Percentiles rank a stretch among this genome's conserved stretches.
phyloP scores from a whole-genome alignment of 192 early-diverging fungal genomes.

The Coemansia sp. region DNA sequence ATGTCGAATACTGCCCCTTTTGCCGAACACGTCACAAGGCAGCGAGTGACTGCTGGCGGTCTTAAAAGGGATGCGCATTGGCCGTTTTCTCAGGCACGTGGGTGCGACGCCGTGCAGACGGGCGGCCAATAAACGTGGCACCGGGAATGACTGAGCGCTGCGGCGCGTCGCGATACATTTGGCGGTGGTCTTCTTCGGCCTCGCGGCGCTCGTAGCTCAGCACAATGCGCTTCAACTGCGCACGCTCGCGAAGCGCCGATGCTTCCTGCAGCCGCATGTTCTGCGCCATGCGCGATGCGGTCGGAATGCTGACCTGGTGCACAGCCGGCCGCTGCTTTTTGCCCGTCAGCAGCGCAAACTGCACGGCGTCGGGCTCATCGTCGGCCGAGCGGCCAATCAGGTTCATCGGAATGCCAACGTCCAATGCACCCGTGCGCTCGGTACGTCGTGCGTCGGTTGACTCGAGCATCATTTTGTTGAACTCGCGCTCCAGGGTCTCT shows the following conservation, averaged over 20 bases:
- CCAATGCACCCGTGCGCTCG: conserved; percentile 62
- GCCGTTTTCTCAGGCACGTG: conserved; percentile 1
- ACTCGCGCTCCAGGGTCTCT: conserved; percentile 87
- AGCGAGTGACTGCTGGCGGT: conserved; percentile 1
- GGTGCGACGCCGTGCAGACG: conserved; percentile 14
- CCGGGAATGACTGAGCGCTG: conserved; percentile 19
- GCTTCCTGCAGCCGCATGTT: conserved; percentile 83
- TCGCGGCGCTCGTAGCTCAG: conserved; percentile 76
- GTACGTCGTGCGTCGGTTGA: conserved; percentile 79
- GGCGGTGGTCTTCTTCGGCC: conserved; percentile 35
- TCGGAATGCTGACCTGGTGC: conserved; percentile 43
- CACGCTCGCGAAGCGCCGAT: conserved; percentile 83
- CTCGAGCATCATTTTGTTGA: conserved; percentile 88
- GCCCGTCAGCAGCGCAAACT: conserved; percentile 48
- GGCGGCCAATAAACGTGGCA: conserved; percentile 25
- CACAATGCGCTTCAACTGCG: conserved; percentile 88
- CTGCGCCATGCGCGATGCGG: conserved; percentile 76
- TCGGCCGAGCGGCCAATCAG: conserved; percentile 41
- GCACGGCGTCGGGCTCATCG: conserved; percentile 20
- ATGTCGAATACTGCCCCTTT: not conserved
- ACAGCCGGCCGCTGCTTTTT: conserved; percentile 45
- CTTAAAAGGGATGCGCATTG: conserved; percentile 9
- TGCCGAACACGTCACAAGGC: not conserved
- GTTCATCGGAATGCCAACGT: conserved; percentile 85
- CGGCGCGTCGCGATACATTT: conserved; percentile 16